Evolutionary conservation across 139 green algal genomes (phyloP).

Genomic region (Chlorella sp.): DNA sequence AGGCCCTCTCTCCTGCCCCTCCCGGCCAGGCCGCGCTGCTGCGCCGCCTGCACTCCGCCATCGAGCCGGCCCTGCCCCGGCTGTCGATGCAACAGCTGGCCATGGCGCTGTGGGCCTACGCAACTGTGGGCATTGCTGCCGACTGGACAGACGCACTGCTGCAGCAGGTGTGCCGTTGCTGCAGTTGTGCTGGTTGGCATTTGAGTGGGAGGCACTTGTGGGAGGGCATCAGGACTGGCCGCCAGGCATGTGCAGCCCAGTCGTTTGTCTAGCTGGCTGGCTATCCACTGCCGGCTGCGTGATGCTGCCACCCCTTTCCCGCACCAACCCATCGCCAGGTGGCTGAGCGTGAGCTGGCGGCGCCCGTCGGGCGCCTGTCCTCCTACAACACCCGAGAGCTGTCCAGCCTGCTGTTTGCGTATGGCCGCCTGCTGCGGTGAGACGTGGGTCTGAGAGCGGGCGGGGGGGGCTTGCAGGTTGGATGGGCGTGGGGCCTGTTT

Average conservation of each 20-base stretch:
- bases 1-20: not conserved
- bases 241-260: too few relatives aligned
- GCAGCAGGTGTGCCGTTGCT: conserved; percentile 1
- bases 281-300: too few relatives aligned
- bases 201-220: too few relatives aligned
- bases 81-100: not conserved
- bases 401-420: conserved; percentile 27
- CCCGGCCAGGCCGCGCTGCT: not conserved
- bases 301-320: too few relatives aligned
- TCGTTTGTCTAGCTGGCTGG: too few relatives aligned
- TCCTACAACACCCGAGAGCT: conserved; percentile 40
- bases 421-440: conserved; percentile 23
- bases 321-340: not conserved
- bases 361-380: not conserved
- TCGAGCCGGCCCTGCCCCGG: not conserved
- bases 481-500: too few relatives aligned
- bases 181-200: too few relatives aligned
- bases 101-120: conserved; percentile 19
- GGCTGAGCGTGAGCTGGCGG: not conserved
- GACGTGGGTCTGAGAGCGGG: not conserved
- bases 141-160: not conserved
- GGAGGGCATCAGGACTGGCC: too few relatives aligned
- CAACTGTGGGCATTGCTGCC: not conserved
- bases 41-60: too few relatives aligned
- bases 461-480: not conserved